Evolutionary conservation across 2,329 filamentous ascomycete species (phyloP).

Genomic region (Verticillium longisporum): DNA sequence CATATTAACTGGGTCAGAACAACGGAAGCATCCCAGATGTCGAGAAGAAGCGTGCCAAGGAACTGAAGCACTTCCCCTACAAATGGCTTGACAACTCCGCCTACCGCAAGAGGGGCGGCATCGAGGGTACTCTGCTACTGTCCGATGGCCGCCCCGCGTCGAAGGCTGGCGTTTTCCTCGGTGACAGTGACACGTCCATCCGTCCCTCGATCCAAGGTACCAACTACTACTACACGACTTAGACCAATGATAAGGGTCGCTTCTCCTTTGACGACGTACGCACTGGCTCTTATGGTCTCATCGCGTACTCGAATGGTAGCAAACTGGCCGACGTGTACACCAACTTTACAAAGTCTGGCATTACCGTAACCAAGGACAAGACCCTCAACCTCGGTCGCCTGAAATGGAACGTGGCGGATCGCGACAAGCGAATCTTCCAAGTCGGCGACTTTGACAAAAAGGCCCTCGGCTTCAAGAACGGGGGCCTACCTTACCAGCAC

Average conservation of each 20-base stretch:
- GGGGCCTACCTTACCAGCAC: conserved; percentile 29
- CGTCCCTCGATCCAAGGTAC: conserved; percentile 8
- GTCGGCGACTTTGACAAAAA: conserved; percentile 37
- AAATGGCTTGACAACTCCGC: conserved; percentile 31
- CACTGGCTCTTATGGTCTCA: conserved; percentile 31
- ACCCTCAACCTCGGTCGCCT: conserved; percentile 4
- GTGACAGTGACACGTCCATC: conserved; percentile 29
- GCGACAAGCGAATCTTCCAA: conserved; percentile 28
- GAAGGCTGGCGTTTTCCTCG: conserved; percentile 37
- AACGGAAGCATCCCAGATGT: conserved; percentile 33
- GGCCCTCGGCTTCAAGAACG: conserved; percentile 31
- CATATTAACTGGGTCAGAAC: conserved; percentile 25
- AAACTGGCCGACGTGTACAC: conserved; percentile 31
- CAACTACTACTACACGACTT: conserved; percentile 35
- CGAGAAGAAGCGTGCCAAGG: conserved; percentile 21
- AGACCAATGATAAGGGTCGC: conserved; percentile 28
- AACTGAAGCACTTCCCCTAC: conserved; percentile 34
- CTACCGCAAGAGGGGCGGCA: conserved; percentile 34
- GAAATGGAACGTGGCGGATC: conserved; percentile 1
- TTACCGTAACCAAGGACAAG: conserved; percentile 21
- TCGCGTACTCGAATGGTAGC: conserved; percentile 37
- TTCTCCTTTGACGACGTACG: conserved; percentile 34
- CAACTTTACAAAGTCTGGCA: conserved; percentile 26
- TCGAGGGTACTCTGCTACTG: conserved; percentile 30
- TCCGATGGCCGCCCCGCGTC: conserved; percentile 36